Evolutionary conservation across 2,329 filamentous ascomycete species (phyloP), one percentile per base, ranked within the genome.

Genomic region (Epichloe glyceriae): DNA sequence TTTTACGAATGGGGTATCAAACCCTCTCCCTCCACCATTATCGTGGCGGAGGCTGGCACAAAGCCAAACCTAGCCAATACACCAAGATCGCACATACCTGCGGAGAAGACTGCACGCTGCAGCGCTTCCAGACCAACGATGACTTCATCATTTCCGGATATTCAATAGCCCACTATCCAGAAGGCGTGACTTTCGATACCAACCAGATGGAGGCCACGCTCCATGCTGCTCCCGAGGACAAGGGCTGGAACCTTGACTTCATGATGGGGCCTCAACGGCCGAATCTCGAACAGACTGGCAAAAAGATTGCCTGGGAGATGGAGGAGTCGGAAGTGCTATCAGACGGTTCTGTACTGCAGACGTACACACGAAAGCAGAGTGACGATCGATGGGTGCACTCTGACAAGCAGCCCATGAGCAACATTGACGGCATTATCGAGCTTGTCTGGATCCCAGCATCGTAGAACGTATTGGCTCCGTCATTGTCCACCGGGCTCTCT

Each of bases 11-110:
- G 75, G 39, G 78, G 78, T 33, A 72, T 79, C 55, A 72, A 74
- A 55, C 79, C 80, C 68, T 82, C 20, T 80, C 76, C 7, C 70
- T 83, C 20, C 80, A 83, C 63, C 79, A 83, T 67, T 83, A 80
- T 70, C 80, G 80, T 58, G 76, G 77, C 45, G 74, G 75, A 42
- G 72, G 74, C 50, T 80, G 76, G 76, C 76, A 79, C 62, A 60
- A 63, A 20, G 74, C 74, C 35, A 68, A 70, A 51, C 77, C 80
- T 47, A 73, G 72, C 58, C 73, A 79, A 54, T 73, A 79, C 61
- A 73, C 75, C 56, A 75, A 78, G 58, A 69, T 82, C 33, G 73
- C 78, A 6, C 72, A 78, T 52, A 68, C 79, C 14, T 83, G 79
- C 56, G 79, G 80, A 34, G 75, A 78, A 60, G 77, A 81, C 55